These are phyloP conservation scores for Suillus lakei DNA, from an alignment of 768 basidiomycete species.

Conservation along the genomic window DNA sequence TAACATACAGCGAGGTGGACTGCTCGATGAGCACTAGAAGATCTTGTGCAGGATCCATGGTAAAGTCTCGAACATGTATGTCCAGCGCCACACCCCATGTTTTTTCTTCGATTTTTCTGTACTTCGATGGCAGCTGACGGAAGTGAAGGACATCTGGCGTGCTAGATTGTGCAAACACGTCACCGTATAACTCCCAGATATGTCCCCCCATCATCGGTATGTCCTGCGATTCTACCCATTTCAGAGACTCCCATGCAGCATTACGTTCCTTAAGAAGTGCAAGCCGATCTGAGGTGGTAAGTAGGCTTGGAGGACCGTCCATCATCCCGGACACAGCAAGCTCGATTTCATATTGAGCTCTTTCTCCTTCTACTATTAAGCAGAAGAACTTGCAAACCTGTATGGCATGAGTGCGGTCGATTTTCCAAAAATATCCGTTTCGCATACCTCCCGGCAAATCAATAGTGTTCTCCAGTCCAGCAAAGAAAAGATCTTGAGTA, in stretches of 20 bases:
- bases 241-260: conserved; percentile 43
- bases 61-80: conserved; percentile 56
- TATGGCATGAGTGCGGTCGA: neutral
- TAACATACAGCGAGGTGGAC: conserved; percentile 38
- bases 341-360: conserved; percentile 48
- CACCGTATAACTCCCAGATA: conserved; percentile 64
- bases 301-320: conserved; percentile 38
- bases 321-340: conserved; percentile 49
- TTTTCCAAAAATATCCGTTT: neutral
- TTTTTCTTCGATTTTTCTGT: conserved; percentile 50
- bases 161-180: conserved; percentile 52
- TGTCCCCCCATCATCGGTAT: conserved; percentile 48
- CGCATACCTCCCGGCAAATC: conserved; percentile 32
- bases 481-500: conserved; percentile 24
- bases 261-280: conserved; percentile 43
- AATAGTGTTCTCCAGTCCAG: conserved; percentile 31
- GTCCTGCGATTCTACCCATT: conserved; percentile 36
- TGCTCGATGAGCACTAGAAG: conserved; percentile 57
- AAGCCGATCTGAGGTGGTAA: conserved; percentile 40
- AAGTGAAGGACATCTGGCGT: conserved; percentile 41
- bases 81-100: conserved; percentile 47
- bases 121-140: conserved; percentile 52
- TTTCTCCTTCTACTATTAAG: conserved; percentile 29
- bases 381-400: conserved; percentile 41
- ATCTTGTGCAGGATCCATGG: conserved; percentile 70